These are phyloP conservation scores for Cordyceps militaris DNA, from an alignment of 2,329 filamentous ascomycete species.

Conservation along the genomic window DNA sequence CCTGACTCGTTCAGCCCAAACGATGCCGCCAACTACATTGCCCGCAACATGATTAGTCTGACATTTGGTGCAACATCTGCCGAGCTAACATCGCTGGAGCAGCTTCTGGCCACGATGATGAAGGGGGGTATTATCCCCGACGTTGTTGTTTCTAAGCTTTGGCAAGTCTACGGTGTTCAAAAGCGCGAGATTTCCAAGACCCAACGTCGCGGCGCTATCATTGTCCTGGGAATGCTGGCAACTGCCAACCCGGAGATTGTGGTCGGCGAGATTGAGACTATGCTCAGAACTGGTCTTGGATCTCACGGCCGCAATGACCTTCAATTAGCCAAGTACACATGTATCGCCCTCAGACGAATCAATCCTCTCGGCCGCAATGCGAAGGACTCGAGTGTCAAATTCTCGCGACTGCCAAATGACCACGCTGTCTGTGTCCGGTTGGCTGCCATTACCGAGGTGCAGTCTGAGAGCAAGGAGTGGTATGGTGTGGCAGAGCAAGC, in stretches of 20 bases:
- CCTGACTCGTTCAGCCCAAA: slow-evolving; percentile 82
- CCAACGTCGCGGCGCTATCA: slow-evolving; percentile 87
- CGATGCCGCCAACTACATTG: slow-evolving; percentile 90
- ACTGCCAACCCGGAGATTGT: slow-evolving; percentile 89
- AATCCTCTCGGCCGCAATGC: slow-evolving; percentile 75
- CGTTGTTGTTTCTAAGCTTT: slow-evolving; percentile 81
- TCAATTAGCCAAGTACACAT: slow-evolving; percentile 88
- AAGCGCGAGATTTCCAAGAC: slow-evolving; percentile 87
- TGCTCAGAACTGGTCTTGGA: slow-evolving; percentile 84
- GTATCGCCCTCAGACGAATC: slow-evolving; percentile 84
- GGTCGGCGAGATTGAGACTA: slow-evolving; percentile 89
- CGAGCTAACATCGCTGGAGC: slow-evolving; percentile 90
- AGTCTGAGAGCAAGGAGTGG: slow-evolving; percentile 91
- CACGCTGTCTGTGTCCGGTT: slow-evolving; percentile 79
- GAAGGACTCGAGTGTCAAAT: slow-evolving; percentile 61
- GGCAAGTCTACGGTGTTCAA: slow-evolving; percentile 95
- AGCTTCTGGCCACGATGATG: slow-evolving; percentile 96
- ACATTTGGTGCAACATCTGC: slow-evolving; percentile 94
- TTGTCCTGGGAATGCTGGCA: slow-evolving; percentile 93
- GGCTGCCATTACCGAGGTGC: slow-evolving; percentile 76
- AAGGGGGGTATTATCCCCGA: slow-evolving; percentile 82
- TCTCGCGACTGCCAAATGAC: slow-evolving; percentile 80
- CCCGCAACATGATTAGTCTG: slow-evolving; percentile 97
- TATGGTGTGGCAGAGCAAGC: slow-evolving; percentile 94
- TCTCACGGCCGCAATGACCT: slow-evolving; percentile 73